Evolutionary conservation across 192 early-diverging fungal species (phyloP).

Genomic region (Coemansia furcata): DNA sequence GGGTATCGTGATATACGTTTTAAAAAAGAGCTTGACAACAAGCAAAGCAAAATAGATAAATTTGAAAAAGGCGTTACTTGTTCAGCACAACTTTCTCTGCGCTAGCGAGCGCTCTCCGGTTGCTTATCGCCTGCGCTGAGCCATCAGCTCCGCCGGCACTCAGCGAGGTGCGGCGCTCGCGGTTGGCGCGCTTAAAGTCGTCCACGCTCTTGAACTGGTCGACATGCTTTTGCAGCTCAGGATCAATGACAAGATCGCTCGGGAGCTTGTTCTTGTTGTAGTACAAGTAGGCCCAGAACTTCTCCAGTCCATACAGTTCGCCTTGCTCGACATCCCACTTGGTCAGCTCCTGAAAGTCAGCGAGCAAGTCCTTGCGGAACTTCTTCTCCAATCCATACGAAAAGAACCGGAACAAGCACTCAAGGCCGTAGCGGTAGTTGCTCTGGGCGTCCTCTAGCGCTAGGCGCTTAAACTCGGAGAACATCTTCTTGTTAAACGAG

Average conservation of each 20-base stretch:
- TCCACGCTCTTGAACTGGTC: constrained; percentile 63
- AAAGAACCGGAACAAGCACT: constrained; percentile 97
- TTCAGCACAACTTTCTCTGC: constrained; percentile 29
- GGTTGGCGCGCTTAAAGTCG: constrained; percentile 56
- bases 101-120: constrained; percentile 36
- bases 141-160: constrained; percentile 5
- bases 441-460: constrained; percentile 84
- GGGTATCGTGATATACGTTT: background rate
- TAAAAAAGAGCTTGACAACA: background rate
- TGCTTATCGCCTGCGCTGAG: constrained; percentile 25
- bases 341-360: constrained; percentile 85
- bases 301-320: constrained; percentile 86
- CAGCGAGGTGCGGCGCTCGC: constrained; percentile 38
- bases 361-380: constrained; percentile 80
- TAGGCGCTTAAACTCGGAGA: constrained; percentile 85
- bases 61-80: background rate
- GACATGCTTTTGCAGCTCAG: constrained; percentile 57
- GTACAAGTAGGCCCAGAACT: constrained; percentile 93
- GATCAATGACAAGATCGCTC: constrained; percentile 57
- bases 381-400: constrained; percentile 92
- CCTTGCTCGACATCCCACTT: constrained; percentile 70
- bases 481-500: constrained; percentile 93
- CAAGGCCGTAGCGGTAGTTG: constrained; percentile 92
- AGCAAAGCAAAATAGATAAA: background rate
- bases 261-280: constrained; percentile 84